Percentiles rank a stretch among this genome's conserved stretches.
These are phyloP conservation scores for Gynandropsis gynandra DNA, from an alignment of 345 rosid species.

Conservation along the genomic window DNA sequence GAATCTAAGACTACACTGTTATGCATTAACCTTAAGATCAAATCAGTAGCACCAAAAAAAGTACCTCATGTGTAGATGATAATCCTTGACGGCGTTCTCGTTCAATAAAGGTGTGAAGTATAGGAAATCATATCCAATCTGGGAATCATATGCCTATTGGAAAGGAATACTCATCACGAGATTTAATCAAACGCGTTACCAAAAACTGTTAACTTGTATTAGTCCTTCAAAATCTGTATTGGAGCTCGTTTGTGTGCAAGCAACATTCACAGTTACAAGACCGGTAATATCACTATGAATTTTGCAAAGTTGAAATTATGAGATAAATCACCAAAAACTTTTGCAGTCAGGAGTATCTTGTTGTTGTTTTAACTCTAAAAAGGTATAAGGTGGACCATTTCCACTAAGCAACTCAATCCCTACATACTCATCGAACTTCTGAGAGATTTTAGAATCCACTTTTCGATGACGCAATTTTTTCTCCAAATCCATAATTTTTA, in stretches of 20 bases:
- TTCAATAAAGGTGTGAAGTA: constrained; percentile 63
- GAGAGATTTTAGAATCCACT: constrained; percentile 46
- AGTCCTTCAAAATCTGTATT: too few species aligned
- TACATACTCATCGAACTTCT: constrained; percentile 43
- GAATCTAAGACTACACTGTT: too few species aligned
- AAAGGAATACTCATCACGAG: constrained; percentile 10
- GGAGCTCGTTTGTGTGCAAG: too few species aligned
- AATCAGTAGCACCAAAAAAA: background rate
- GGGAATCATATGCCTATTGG: too few species aligned
- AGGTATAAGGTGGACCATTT: constrained; percentile 38
- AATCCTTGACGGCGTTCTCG: constrained; percentile 56
- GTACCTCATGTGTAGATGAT: constrained; percentile 65
- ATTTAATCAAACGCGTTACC: constrained; percentile 3
- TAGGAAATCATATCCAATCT: constrained; percentile 57
- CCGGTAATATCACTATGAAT: too few species aligned
- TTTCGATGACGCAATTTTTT: constrained; percentile 38
- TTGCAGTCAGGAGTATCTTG: constrained; percentile 54
- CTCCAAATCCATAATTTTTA: constrained; percentile 46
- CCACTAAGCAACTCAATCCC: constrained; percentile 51
- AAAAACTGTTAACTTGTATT: too few species aligned
- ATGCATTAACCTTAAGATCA: too few species aligned
- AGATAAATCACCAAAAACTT: constrained; percentile 49
- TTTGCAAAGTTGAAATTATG: too few species aligned
- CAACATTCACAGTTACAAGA: too few species aligned
- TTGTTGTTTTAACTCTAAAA: constrained; percentile 49